phyloP scores from a whole-genome alignment of 768 basidiomycete genomes.

The Boletus barrowsii region DNA sequence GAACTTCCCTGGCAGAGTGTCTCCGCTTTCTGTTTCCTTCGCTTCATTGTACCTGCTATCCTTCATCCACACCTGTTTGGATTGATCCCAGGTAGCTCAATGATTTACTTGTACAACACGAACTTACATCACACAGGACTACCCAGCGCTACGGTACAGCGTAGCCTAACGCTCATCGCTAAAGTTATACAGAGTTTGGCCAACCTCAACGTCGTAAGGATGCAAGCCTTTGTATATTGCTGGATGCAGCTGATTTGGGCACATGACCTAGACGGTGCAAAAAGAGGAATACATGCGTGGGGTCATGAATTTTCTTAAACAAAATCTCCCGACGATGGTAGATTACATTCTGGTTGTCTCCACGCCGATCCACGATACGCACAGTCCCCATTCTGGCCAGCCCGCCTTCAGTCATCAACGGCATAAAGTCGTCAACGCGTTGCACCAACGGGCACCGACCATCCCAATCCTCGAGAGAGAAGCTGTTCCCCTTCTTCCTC shows the following conservation, averaged over 20 bases:
- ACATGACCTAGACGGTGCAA: constrained; percentile 46
- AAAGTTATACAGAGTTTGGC: constrained; percentile 90
- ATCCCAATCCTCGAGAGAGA: constrained; percentile 65
- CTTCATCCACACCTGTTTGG: constrained; percentile 86
- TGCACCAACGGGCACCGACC: constrained; percentile 53
- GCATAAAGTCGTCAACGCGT: constrained; percentile 49
- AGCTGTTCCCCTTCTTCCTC: constrained; percentile 67
- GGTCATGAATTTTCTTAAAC: constrained; percentile 67
- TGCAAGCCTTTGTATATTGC: neutral
- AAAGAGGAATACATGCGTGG: constrained; percentile 84
- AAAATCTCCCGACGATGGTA: constrained; percentile 65
- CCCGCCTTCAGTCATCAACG: constrained; percentile 46
- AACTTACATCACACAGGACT: constrained; percentile 48
- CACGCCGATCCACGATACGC: constrained; percentile 39
- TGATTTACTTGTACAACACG: neutral
- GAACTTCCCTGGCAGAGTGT: constrained; percentile 79
- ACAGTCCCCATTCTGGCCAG: constrained; percentile 26
- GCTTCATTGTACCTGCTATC: constrained; percentile 88
- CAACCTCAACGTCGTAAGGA: constrained; percentile 71
- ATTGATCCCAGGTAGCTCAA: constrained; percentile 60
- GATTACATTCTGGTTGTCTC: constrained; percentile 79
- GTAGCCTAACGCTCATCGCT: constrained; percentile 80
- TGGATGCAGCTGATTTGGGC: constrained; percentile 1
- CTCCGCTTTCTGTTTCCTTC: constrained; percentile 85
- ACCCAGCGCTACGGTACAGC: constrained; percentile 62